Evolutionary conservation across 441 rosid genomes (phyloP).

Genomic region (Pelargonium citronellum): DNA sequence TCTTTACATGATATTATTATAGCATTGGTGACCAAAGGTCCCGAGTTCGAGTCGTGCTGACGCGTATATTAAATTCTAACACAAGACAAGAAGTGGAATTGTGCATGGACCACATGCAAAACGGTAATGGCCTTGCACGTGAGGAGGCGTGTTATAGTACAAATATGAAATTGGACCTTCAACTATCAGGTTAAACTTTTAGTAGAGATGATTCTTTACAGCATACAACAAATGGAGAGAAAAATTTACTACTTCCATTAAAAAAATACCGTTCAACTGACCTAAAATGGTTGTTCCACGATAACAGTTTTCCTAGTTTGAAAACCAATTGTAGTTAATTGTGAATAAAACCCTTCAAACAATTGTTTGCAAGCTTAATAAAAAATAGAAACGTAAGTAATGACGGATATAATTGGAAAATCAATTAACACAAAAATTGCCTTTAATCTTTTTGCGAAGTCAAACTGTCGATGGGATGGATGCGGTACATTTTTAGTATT

Average conservation of each 20-base stretch:
- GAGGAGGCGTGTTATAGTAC: too few relatives aligned
- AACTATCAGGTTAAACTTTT: too few relatives aligned
- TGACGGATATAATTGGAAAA: constrained; percentile 1
- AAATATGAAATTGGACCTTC: too few relatives aligned
- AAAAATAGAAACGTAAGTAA: not conserved
- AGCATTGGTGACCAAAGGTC: too few relatives aligned
- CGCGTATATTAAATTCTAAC: too few relatives aligned
- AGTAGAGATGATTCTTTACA: too few relatives aligned
- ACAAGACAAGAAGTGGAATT: too few relatives aligned
- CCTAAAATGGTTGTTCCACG: not conserved
- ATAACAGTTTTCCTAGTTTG: not conserved
- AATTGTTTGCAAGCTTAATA: not conserved
- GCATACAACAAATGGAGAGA: not conserved
- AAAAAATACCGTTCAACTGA: not conserved
- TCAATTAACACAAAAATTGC: not conserved
- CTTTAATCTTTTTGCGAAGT: not conserved
- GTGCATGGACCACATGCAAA: too few relatives aligned
- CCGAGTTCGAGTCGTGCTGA: too few relatives aligned
- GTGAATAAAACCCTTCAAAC: not conserved
- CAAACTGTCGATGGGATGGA: not conserved
- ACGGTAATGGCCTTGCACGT: too few relatives aligned
- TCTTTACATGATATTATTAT: too few relatives aligned
- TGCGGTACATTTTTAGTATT: not conserved
- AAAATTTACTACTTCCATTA: not conserved
- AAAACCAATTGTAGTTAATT: not conserved